Evolutionary conservation across 768 basidiomycete genomes (phyloP).

Genomic region (Rickenella mellea): DNA sequence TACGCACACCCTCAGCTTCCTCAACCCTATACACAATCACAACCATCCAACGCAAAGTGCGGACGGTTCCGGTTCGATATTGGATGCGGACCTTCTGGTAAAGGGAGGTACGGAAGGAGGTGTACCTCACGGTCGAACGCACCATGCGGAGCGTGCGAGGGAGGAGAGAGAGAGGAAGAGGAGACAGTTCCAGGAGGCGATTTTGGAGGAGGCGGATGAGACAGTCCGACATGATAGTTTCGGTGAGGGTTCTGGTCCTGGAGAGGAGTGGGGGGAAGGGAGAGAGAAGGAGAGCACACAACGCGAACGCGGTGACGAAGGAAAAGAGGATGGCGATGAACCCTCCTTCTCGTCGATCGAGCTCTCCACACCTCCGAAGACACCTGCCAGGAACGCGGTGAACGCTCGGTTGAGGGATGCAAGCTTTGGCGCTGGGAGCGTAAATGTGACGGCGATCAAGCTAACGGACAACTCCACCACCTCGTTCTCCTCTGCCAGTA

Average conservation of each 20-base stretch:
- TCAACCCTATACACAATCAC: constrained; percentile 50
- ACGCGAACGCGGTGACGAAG: not conserved
- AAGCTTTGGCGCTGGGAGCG: no score
- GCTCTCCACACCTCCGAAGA: constrained; percentile 1
- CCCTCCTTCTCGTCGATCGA: not conserved
- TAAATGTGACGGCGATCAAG: no score
- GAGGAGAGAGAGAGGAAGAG: not conserved
- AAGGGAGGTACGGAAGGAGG: constrained; percentile 38
- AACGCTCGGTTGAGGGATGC: no score
- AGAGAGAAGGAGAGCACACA: not conserved
- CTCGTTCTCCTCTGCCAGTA: not conserved
- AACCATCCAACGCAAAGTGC: no score
- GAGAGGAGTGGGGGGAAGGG: no score
- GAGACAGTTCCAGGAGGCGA: not conserved
- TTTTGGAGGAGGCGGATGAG: no score
- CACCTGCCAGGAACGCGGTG: no score
- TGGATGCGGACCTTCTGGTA: not conserved
- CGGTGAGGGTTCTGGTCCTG: no score
- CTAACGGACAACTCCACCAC: not conserved
- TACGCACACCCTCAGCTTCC: constrained; percentile 25
- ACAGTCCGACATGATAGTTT: no score
- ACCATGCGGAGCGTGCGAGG: constrained; percentile 43
- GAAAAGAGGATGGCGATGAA: not conserved
- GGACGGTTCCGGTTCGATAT: no score
- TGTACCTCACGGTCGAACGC: constrained; percentile 52